Evolutionary conservation across 148 eudicot species (phyloP), one percentile per base, ranked within the genome.

Genomic region (Nyssa sinensis): DNA sequence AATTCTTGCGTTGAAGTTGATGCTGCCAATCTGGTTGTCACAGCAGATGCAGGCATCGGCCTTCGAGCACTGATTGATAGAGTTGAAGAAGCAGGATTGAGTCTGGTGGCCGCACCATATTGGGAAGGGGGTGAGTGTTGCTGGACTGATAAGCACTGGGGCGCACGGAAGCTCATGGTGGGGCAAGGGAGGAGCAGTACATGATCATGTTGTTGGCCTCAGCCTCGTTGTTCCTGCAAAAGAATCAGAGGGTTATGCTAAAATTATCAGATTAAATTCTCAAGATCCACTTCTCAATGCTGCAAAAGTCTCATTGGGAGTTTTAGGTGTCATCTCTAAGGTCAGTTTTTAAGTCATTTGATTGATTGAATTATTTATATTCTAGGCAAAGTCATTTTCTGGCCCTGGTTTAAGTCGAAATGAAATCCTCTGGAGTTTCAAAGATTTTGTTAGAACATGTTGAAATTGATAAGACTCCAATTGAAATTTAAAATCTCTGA

Each of bases 91-190:
- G 81, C 16, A 29, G 92, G 89, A 69, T 23, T 93, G 74, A 93
- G 98, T 70, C 64, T 93, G 70, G 88, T 79, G 71, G 85, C 96
- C n/a, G 77, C 92, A 3, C 92, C 98, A 17, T 93, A 93, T 21
- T 93, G 96, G 96, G 96, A 93, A n/a, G 74, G 98, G 97, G 29
- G 92, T 88, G 27, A 90, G 82, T 28, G 81, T 89, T 6, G 96
- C 83, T 0, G 98, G 98, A 25, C 19, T 85, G 21, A 80, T 90
- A 2, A 83, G 89, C 72, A 89, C 90, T 1, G 98, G 93, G 25
- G 85, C 93, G 0, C 96, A 90, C 59, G 98, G 98, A 33, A 93
- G 98, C 84, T 93, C 98, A 58, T 91, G 96, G 98, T 84, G 92
- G 93, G 93, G 96, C 3, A 79, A 75, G 17, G 96, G 98, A 2